A percentile compares a stretch with the other conserved stretches of the same genome.
These are phyloP conservation scores for Orbilia brochopaga DNA, from an alignment of 2,329 filamentous ascomycete species.

Conservation along the genomic window DNA sequence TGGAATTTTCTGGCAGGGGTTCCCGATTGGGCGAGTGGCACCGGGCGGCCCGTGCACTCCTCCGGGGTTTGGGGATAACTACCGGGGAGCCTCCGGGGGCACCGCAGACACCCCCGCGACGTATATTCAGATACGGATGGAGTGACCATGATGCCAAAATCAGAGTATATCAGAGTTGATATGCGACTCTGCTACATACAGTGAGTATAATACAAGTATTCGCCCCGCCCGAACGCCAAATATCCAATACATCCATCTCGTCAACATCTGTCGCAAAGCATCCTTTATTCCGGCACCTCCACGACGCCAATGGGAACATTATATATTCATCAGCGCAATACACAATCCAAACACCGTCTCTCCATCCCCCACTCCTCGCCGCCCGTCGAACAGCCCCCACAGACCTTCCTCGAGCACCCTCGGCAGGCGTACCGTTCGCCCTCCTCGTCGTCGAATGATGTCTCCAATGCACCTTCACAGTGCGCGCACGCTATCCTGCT, in stretches of 20 bases:
- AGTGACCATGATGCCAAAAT: too few species aligned
- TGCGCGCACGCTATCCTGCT: constrained; percentile 24
- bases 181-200: too few species aligned
- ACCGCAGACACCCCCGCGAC: too few species aligned
- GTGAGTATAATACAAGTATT: too few species aligned
- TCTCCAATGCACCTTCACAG: constrained; percentile 30
- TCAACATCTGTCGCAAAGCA: too few species aligned
- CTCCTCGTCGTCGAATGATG: constrained; percentile 42
- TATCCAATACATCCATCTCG: too few species aligned
- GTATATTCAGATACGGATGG: too few species aligned
- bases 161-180: too few species aligned
- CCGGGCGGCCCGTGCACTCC: neutral
- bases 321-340: constrained; percentile 20
- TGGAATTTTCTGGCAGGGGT: constrained; percentile 40
- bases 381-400: constrained; percentile 41
- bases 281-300: too few species aligned
- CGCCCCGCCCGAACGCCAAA: too few species aligned
- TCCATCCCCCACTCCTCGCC: constrained; percentile 50
- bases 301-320: too few species aligned
- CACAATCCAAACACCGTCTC: constrained; percentile 43
- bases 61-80: neutral
- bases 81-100: neutral
- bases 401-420: constrained; percentile 43
- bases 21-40: constrained; percentile 14
- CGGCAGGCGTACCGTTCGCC: constrained; percentile 33